Evolutionary conservation across 257 asterid species (phyloP).

Genomic region (Penstemon davidsonii): DNA sequence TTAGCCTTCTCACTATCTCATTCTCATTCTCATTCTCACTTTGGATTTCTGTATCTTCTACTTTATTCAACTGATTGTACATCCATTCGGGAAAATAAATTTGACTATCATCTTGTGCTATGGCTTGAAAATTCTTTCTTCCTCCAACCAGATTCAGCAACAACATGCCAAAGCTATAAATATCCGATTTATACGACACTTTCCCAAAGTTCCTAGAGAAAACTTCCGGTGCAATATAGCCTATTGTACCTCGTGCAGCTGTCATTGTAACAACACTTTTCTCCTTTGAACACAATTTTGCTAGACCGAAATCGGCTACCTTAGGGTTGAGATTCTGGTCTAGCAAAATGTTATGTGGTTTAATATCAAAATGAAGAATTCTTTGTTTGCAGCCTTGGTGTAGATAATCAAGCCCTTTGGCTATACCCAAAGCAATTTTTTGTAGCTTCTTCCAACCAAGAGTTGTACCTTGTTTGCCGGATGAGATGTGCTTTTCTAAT

Average conservation of each 20-base stretch:
- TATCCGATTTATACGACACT: conserved; percentile 65
- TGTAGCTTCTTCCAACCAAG: conserved; percentile 62
- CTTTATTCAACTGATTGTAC: conserved; percentile 66
- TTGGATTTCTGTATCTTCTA: conserved; percentile 48
- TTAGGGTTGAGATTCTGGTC: no score
- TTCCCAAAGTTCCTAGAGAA: conserved; percentile 72
- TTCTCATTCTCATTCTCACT: conserved; percentile 46
- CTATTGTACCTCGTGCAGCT: conserved; percentile 23
- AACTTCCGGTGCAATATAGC: conserved; percentile 16
- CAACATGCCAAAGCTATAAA: conserved; percentile 69
- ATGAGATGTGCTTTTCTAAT: conserved; percentile 47
- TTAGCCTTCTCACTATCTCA: conserved; percentile 49
- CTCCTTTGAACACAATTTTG: conserved; percentile 63
- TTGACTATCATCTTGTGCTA: conserved; percentile 34
- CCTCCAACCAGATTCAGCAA: conserved; percentile 67
- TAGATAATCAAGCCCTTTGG: conserved; percentile 64
- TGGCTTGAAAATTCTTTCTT: conserved; percentile 36
- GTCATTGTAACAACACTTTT: conserved; percentile 61
- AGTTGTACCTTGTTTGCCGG: conserved; percentile 37
- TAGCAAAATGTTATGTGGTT: no score
- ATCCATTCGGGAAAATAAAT: conserved; percentile 71
- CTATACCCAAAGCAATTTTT: conserved; percentile 49
- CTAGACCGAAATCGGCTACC: conserved; percentile 71
- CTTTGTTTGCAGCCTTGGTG: conserved; percentile 67
- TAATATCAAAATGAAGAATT: no score